Conservation (phyloP, 495 filamentous ascomycete genomes). For the Pseudomonodictys pantanalensis region DNA sequence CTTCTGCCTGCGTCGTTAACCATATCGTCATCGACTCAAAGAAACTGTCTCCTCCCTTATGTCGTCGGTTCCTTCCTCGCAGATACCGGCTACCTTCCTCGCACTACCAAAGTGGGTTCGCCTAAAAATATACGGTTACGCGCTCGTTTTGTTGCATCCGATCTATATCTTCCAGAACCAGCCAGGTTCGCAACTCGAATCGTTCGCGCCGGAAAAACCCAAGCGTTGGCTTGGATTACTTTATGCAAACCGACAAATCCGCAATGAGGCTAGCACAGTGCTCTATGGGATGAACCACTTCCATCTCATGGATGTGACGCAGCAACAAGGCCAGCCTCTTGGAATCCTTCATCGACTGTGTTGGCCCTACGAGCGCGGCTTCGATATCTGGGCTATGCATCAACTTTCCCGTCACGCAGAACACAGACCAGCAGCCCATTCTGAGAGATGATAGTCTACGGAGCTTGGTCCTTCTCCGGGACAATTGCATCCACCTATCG, state of each 20-base stretch:
- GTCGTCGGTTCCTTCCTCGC: background rate
- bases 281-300: conserved; percentile 3
- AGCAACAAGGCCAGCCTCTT: conserved; percentile 1
- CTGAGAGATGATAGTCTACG: conserved; percentile 2
- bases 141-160: background rate
- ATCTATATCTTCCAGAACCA: conserved; percentile 1
- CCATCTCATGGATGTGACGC: conserved; percentile 7
- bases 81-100: background rate
- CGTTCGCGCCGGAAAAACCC: background rate
- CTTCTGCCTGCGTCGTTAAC: background rate
- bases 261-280: background rate
- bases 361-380: conserved; percentile 1
- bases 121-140: background rate
- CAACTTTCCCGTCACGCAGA: conserved; percentile 4
- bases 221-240: conserved; percentile 5
- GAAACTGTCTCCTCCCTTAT: background rate
- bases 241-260: background rate
- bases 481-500: background rate
- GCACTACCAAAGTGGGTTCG: background rate
- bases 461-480: background rate
- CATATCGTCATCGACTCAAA: conserved; percentile 1
- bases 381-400: background rate
- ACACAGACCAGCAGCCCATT: background rate
- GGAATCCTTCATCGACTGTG: background rate
- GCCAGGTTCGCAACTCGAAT: background rate